phyloP scores from a whole-genome alignment of 495 filamentous ascomycete species.

The Aspergillus diversus region DNA sequence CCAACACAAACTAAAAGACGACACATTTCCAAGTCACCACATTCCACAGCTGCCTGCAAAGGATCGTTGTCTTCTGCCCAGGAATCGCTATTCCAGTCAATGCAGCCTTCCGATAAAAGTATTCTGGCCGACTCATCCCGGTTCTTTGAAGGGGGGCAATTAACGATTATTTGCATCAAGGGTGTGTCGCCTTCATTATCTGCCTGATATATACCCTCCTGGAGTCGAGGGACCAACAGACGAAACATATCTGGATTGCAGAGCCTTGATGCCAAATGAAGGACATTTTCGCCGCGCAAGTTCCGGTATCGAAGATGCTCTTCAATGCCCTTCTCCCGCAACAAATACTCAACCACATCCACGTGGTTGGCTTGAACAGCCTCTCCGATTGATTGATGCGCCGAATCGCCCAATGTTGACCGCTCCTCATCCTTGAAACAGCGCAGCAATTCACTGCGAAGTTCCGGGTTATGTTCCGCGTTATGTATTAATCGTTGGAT shows the following conservation, averaged over 20 bases:
- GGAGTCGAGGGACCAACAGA: constrained; percentile 27
- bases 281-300: constrained; percentile 29
- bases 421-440: neutral
- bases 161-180: constrained; percentile 23
- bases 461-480: neutral
- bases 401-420: neutral
- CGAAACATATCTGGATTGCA: constrained; percentile 32
- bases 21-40: constrained; percentile 26
- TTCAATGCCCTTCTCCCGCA: constrained; percentile 18
- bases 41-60: constrained; percentile 22
- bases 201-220: constrained; percentile 24
- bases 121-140: constrained; percentile 28
- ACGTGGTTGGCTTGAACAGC: constrained; percentile 21
- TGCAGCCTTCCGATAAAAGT: constrained; percentile 21
- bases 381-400: constrained; percentile 20
- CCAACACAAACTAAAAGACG: constrained; percentile 23
- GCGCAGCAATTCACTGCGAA: neutral
- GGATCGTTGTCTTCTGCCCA: constrained; percentile 16
- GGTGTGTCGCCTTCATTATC: constrained; percentile 27
- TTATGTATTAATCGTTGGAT: neutral
- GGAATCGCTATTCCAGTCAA: constrained; percentile 14
- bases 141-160: constrained; percentile 16
- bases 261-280: constrained; percentile 30
- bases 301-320: constrained; percentile 30
- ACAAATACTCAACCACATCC: constrained; percentile 26